Percentiles rank a stretch among this genome's conserved stretches.
Evolutionary conservation across 192 early-diverging fungal genomes (phyloP).

Genomic region (Gamsiella multidivaricata): DNA sequence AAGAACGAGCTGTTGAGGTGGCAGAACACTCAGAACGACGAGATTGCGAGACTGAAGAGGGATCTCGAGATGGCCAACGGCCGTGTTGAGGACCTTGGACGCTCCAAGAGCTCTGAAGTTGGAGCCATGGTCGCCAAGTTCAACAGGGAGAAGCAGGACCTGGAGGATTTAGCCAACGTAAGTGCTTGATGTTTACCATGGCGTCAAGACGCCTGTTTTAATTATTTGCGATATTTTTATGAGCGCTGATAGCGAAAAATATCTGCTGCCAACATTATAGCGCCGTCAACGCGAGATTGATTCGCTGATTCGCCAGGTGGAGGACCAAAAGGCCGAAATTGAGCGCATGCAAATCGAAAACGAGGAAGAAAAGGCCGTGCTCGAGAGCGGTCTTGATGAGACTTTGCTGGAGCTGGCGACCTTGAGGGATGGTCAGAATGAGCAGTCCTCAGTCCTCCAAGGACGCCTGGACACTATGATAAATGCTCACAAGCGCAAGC

Average conservation of each 20-base stretch:
- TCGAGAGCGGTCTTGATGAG: constrained; percentile 87
- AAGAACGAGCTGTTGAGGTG: constrained; percentile 83
- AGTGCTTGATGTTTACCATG: constrained; percentile 14
- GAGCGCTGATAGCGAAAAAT: too few relatives aligned
- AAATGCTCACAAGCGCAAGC: constrained; percentile 70
- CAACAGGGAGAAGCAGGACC: constrained; percentile 84
- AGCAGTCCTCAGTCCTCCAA: constrained; percentile 52
- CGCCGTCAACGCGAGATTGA: constrained; percentile 58
- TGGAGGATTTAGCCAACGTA: constrained; percentile 73
- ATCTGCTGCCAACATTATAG: too few relatives aligned
- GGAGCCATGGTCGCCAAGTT: constrained; percentile 83
- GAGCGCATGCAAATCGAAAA: constrained; percentile 72
- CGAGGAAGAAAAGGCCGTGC: constrained; percentile 83
- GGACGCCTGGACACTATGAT: constrained; percentile 73
- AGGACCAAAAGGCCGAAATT: constrained; percentile 91
- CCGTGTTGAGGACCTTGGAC: constrained; percentile 80
- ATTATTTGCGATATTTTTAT: too few relatives aligned
- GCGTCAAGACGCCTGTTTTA: too few relatives aligned
- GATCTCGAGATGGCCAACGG: constrained; percentile 85
- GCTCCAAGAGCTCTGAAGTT: constrained; percentile 85
- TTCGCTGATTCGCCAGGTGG: constrained; percentile 52
- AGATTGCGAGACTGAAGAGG: constrained; percentile 79
- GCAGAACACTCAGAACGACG: constrained; percentile 84
- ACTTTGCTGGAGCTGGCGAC: constrained; percentile 77
- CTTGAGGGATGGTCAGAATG: constrained; percentile 32